phyloP scores from a whole-genome alignment of 768 basidiomycete genomes.

The Boletellus sp. region DNA sequence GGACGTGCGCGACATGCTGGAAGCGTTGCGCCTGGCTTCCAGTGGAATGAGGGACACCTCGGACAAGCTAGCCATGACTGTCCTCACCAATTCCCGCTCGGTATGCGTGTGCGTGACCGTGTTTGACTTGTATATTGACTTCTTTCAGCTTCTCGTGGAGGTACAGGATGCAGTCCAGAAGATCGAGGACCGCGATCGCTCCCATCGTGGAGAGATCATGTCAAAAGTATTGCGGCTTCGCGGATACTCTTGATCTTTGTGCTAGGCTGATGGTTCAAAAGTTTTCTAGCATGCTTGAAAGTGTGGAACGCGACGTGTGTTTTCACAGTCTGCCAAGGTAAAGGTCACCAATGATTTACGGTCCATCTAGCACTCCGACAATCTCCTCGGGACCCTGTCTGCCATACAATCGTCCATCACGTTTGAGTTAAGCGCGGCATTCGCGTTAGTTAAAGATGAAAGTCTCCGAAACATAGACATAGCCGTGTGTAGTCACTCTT shows the following conservation, averaged over 20 bases:
- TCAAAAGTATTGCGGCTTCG: constrained; percentile 19
- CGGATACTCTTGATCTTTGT: background rate
- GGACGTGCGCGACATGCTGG: constrained; percentile 29
- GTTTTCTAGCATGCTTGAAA: constrained; percentile 26
- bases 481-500: constrained; percentile 17
- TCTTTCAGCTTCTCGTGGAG: constrained; percentile 23
- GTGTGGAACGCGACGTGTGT: constrained; percentile 22
- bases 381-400: constrained; percentile 24
- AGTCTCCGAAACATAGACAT: constrained; percentile 25
- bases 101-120: constrained; percentile 10
- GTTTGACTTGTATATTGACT: constrained; percentile 4
- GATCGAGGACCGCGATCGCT: constrained; percentile 20
- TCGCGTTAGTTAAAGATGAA: constrained; percentile 28
- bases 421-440: constrained; percentile 21
- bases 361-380: constrained; percentile 24
- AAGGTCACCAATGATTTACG: background rate
- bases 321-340: background rate
- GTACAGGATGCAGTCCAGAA: constrained; percentile 16
- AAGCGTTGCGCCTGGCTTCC: constrained; percentile 16
- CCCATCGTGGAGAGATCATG: constrained; percentile 18
- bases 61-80: constrained; percentile 13
- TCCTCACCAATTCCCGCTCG: constrained; percentile 17
- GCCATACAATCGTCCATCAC: constrained; percentile 23
- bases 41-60: constrained; percentile 19
- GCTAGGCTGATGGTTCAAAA: constrained; percentile 17